Conservation (phyloP, 192 early-diverging fungal genomes). For the Bifiguratus adelaidae region DNA sequence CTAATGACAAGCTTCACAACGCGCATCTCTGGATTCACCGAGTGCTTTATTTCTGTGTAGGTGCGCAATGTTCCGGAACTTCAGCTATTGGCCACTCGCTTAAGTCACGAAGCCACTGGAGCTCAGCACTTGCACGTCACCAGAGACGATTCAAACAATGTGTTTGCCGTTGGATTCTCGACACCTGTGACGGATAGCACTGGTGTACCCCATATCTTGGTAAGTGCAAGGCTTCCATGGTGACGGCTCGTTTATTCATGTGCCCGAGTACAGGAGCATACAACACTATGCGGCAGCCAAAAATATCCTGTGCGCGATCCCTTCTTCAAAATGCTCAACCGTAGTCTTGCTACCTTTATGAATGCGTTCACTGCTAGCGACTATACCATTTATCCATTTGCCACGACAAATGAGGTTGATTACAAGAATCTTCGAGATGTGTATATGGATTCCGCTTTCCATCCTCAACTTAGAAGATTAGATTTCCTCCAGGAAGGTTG, state of each 20-base stretch:
- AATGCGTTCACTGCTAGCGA: constrained; percentile 90
- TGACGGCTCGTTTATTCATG: background rate
- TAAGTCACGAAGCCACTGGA: constrained; percentile 70
- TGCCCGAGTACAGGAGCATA: constrained; percentile 56
- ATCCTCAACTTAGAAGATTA: constrained; percentile 61
- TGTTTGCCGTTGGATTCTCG: constrained; percentile 87
- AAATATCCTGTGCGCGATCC: constrained; percentile 91
- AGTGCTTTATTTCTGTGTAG: constrained; percentile 10
- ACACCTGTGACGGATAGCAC: constrained; percentile 75
- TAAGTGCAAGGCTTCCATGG: constrained; percentile 7
- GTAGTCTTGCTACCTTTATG: constrained; percentile 94
- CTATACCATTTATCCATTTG: constrained; percentile 89
- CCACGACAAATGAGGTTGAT: constrained; percentile 82
- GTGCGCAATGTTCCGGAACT: constrained; percentile 59
- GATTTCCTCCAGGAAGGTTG: constrained; percentile 96
- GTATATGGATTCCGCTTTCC: constrained; percentile 87
- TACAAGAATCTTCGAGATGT: constrained; percentile 82
- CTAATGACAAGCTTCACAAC: background rate
- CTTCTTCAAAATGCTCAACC: constrained; percentile 98
- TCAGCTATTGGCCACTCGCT: constrained; percentile 60
- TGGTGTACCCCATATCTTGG: constrained; percentile 87
- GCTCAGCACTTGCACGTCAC: constrained; percentile 82
- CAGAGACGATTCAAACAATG: constrained; percentile 85
- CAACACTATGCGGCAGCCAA: constrained; percentile 82
- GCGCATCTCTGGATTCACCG: background rate